A percentile compares a stretch with the other conserved stretches of the same genome.
Evolutionary conservation across 2,329 filamentous ascomycete species (phyloP).

Genomic region (Knufia petricola): DNA sequence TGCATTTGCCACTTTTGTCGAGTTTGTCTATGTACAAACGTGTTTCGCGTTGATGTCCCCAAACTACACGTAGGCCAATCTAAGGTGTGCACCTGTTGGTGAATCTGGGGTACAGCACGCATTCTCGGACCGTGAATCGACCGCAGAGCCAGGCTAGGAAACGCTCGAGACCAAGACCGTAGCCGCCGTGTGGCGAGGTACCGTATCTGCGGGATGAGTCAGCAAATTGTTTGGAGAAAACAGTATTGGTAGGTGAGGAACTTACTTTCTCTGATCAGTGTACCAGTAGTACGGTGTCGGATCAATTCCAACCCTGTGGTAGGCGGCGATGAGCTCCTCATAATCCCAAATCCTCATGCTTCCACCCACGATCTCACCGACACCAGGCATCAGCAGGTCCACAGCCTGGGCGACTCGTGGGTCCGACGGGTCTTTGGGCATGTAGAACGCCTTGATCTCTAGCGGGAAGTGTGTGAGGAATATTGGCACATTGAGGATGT

Average conservation of each 20-base stretch:
- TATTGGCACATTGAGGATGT: conserved; percentile 89
- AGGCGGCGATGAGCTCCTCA: conserved; percentile 80
- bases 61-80: not conserved
- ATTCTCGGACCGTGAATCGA: conserved; percentile 55
- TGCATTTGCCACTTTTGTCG: no score
- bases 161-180: conserved; percentile 84
- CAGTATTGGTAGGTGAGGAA: conserved; percentile 27
- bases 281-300: conserved; percentile 94
- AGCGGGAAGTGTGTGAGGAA: conserved; percentile 95
- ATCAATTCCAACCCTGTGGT: conserved; percentile 76
- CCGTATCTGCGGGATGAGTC: conserved; percentile 56
- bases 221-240: not conserved
- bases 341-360: conserved; percentile 93
- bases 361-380: conserved; percentile 93
- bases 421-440: conserved; percentile 78
- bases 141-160: conserved; percentile 60
- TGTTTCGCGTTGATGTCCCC: not conserved
- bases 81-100: conserved; percentile 42
- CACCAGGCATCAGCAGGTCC: conserved; percentile 79
- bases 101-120: conserved; percentile 43
- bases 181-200: conserved; percentile 82
- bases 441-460: conserved; percentile 99
- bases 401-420: conserved; percentile 83
- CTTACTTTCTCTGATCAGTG: conserved; percentile 88
- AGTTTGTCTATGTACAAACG: no score